Percentiles rank a stretch among this genome's conserved stretches.
Conservation (phyloP, 352 stramenopile genomes). For the Phytophthora lateralis region DNA sequence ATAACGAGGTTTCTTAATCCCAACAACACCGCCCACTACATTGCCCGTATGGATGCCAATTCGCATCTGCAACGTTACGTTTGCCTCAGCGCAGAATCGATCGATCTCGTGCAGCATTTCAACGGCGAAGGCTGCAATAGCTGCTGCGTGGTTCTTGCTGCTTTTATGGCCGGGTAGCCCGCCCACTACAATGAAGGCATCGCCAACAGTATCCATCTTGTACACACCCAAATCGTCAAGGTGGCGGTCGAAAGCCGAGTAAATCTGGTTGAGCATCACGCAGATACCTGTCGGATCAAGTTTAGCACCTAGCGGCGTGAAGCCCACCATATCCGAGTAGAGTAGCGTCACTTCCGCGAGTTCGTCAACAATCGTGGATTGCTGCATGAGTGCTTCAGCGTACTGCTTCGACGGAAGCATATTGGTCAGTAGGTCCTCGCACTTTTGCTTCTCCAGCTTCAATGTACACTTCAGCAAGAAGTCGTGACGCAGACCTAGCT, state of each 20-base stretch:
- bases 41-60: constrained; percentile 88
- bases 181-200: constrained; percentile 86
- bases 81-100: constrained; percentile 60
- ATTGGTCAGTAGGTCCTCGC: constrained; percentile 81
- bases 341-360: constrained; percentile 83
- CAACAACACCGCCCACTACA: constrained; percentile 82
- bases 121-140: constrained; percentile 79
- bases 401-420: constrained; percentile 85
- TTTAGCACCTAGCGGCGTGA: constrained; percentile 67
- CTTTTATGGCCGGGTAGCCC: constrained; percentile 76
- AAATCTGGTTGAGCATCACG: constrained; percentile 83
- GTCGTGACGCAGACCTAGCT: constrained; percentile 67
- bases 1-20: constrained; percentile 86
- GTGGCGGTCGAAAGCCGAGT: constrained; percentile 81
- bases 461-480: constrained; percentile 85
- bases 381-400: constrained; percentile 69
- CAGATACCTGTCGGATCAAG: constrained; percentile 74
- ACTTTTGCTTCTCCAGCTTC: constrained; percentile 79
- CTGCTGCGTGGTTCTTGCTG: constrained; percentile 69
- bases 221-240: constrained; percentile 84
- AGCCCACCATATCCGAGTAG: constrained; percentile 89
- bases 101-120: constrained; percentile 90
- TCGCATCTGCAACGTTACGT: constrained; percentile 83
- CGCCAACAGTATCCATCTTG: constrained; percentile 88
- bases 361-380: constrained; percentile 81